phyloP scores from a whole-genome alignment of 176 grass and related monocot genomes.

The Chloris gayana region DNA sequence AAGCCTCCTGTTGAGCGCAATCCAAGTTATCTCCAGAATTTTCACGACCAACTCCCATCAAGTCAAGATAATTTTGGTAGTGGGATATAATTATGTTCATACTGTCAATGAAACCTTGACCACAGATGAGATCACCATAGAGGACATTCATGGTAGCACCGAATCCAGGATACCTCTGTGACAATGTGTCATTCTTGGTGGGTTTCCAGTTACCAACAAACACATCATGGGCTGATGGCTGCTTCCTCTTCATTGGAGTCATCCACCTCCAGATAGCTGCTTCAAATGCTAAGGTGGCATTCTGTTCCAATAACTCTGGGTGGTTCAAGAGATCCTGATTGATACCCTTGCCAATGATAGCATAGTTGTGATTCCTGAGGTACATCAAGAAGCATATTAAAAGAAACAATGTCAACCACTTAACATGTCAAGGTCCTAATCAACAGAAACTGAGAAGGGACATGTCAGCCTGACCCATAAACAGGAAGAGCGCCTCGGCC shows the following conservation, averaged over 20 bases:
- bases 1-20: conserved; percentile 68
- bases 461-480: conserved; percentile 59
- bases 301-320: conserved; percentile 89
- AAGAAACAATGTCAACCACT: background rate
- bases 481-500: conserved; percentile 81
- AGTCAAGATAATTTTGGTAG: conserved; percentile 76
- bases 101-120: conserved; percentile 54
- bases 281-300: conserved; percentile 88
- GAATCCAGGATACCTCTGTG: conserved; percentile 81
- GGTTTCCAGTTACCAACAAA: conserved; percentile 96
- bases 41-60: conserved; percentile 74
- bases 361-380: conserved; percentile 84
- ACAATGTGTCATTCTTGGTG: conserved; percentile 75
- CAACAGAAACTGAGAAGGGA: conserved; percentile 6
- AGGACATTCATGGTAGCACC: conserved; percentile 87
- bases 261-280: conserved; percentile 97
- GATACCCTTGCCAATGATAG: conserved; percentile 64
- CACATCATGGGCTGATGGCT: conserved; percentile 83
- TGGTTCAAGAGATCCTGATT: conserved; percentile 83
- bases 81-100: conserved; percentile 82
- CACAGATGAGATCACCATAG: conserved; percentile 71
- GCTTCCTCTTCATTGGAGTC: conserved; percentile 88
- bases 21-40: conserved; percentile 73
- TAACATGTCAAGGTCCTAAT: conserved; percentile 8
- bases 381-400: conserved; percentile 38